phyloP scores from a whole-genome alignment of 1,284 basidiomycete genomes.

The Ustilago trichophora region DNA sequence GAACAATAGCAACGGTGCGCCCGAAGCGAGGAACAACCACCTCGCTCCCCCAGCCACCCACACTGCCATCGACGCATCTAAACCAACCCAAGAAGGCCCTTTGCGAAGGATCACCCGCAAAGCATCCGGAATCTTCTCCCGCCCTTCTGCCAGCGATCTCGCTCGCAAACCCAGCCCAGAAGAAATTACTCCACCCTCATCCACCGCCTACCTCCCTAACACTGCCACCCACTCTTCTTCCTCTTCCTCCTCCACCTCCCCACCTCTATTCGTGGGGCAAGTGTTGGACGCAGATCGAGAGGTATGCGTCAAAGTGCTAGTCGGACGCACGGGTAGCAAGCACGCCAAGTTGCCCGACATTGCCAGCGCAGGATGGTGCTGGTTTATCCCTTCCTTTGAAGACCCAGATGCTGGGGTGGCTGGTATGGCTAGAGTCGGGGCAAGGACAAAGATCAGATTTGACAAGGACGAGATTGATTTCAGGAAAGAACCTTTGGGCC shows the following conservation, averaged over 20 bases:
- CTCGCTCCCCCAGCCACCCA: neutral
- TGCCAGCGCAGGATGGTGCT: conserved; percentile 62
- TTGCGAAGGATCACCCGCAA: conserved; percentile 14
- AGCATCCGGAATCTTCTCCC: conserved; percentile 12
- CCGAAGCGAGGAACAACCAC: no score
- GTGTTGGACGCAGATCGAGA: conserved; percentile 63
- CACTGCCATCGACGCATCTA: no score
- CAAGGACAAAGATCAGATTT: conserved; percentile 35
- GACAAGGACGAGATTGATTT: conserved; percentile 64
- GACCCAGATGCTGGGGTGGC: conserved; percentile 28
- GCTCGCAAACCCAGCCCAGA: neutral
- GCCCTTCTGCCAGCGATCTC: neutral
- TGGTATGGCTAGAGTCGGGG: conserved; percentile 10
- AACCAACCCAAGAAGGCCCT: neutral
- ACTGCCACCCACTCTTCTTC: no score
- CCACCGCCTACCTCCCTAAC: conserved; percentile 20
- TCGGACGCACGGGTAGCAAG: conserved; percentile 61
- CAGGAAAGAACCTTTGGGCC: conserved; percentile 60
- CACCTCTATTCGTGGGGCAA: conserved; percentile 14
- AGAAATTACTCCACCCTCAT: conserved; percentile 26
- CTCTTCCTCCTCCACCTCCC: neutral
- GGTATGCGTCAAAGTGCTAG: conserved; percentile 61
- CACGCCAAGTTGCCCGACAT: conserved; percentile 63
- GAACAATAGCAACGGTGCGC: neutral
- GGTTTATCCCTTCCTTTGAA: conserved; percentile 66